Evolutionary conservation across 805 yeast species (phyloP).

Genomic region (Teunomyces atbi): DNA sequence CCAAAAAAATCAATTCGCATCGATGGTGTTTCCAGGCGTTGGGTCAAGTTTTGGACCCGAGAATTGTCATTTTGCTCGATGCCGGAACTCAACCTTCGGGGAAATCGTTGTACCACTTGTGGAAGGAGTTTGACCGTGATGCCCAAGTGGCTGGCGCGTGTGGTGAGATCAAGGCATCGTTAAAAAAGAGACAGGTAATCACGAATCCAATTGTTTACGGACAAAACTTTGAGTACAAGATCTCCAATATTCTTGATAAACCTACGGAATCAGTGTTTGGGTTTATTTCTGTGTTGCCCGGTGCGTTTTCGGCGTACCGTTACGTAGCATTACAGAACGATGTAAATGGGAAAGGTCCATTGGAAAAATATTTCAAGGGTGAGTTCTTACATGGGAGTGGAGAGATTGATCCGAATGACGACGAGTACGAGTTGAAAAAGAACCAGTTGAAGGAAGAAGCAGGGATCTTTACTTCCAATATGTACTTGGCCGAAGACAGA

Average conservation of each 20-base stretch:
- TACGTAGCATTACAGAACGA: constrained; percentile 58
- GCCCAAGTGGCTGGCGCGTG: constrained; percentile 66
- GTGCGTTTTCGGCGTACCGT: constrained; percentile 67
- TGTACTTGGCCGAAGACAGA: constrained; percentile 71
- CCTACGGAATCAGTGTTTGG: constrained; percentile 67
- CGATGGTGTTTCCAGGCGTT: constrained; percentile 70
- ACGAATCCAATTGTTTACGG: constrained; percentile 63
- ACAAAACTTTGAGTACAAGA: constrained; percentile 66
- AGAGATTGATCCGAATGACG: constrained; percentile 58
- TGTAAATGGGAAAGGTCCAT: constrained; percentile 52
- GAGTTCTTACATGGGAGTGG: constrained; percentile 57
- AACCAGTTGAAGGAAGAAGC: constrained; percentile 41
- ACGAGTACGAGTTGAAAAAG: constrained; percentile 41
- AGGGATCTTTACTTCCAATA: constrained; percentile 61
- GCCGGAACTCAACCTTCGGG: constrained; percentile 66
- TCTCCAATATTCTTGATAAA: constrained; percentile 64
- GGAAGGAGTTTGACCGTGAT: constrained; percentile 63
- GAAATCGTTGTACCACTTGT: constrained; percentile 54
- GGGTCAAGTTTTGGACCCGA: constrained; percentile 56
- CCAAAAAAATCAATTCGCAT: constrained; percentile 65
- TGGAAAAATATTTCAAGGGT: constrained; percentile 67
- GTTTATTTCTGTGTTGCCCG: constrained; percentile 63
- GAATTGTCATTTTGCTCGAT: constrained; percentile 55
- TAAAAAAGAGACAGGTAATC: constrained; percentile 45
- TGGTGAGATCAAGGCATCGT: constrained; percentile 66